Conservation (phyloP, 2,329 filamentous ascomycete species). For the Cordyceps farinosa region DNA sequence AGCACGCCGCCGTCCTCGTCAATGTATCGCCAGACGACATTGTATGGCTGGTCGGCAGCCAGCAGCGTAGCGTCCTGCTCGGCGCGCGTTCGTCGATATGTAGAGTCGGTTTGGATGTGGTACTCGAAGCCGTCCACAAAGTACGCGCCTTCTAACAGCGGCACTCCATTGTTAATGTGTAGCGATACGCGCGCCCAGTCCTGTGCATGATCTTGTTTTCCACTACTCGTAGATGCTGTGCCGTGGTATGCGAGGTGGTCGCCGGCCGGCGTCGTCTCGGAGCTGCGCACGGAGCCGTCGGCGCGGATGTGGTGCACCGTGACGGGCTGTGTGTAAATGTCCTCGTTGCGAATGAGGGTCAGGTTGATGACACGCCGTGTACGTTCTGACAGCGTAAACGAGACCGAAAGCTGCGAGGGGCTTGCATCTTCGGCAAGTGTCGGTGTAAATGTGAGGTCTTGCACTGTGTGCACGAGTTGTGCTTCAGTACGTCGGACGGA, state of each 20-base stretch:
- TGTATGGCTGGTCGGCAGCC: constrained; percentile 1
- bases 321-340: constrained; percentile 17
- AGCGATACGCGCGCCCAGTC: constrained; percentile 20
- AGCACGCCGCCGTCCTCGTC: neutral
- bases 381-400: neutral
- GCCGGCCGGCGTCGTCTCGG: constrained; percentile 13
- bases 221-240: neutral
- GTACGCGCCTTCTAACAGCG: constrained; percentile 20
- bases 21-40: constrained; percentile 17
- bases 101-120: constrained; percentile 19
- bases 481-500: neutral
- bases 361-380: constrained; percentile 8
- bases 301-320: constrained; percentile 11
- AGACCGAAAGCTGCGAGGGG: constrained; percentile 5
- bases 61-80: neutral
- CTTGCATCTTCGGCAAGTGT: neutral
- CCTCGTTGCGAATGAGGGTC: constrained; percentile 17
- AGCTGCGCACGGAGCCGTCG: constrained; percentile 16
- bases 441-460: constrained; percentile 6
- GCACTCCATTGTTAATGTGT: constrained; percentile 6
- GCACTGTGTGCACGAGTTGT: neutral
- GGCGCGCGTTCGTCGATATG: constrained; percentile 8
- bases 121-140: constrained; percentile 19
- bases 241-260: constrained; percentile 19
- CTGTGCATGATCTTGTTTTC: neutral